Evolutionary conservation across 140 eudicot species (phyloP), one percentile per base, ranked within the genome.

Genomic region (Flaveria floridana): DNA sequence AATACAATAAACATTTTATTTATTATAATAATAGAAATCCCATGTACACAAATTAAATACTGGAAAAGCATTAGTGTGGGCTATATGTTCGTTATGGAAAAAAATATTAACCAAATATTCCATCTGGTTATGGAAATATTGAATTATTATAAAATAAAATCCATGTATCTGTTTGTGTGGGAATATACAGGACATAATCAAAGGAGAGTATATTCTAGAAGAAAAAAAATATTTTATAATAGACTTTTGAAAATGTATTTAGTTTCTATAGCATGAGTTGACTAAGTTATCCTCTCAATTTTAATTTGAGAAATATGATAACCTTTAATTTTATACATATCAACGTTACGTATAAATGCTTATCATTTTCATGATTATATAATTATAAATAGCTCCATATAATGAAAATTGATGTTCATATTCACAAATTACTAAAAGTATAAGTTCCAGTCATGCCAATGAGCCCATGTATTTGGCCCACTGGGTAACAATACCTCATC

Each of bases 1-100:
- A 80, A 80, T 56, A 21, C 25, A 67, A 65, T 37, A 21, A 13
- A 13, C 30, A 30, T 66, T 80, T 46, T 46, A 74, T 2, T 12
- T 57, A 66, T 46, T 20, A 68, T 18, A 46, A 68, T 46, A 68
- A 66, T 28, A 57, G 16, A 44, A 7, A 55, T 41, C 61, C 52
- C 70, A 25, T 26, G 64, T 47, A 52, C 50, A n/a, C 30, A 13
- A 55, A 20, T 42, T 65, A 67, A 65, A 56, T 65, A 53, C 18
- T 42, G 3, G 41, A 55, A 65, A 52, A 50, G 18, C 13, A 18
- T 3, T 7, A 15, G 42, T 21, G 69, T 53, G 34, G 68, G 57
- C 19, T 75, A 57, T 30, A 30, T 53, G 67, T 41, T 76, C 41
- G 34, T 8, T 16, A 53, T 30, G 16, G 23, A 37, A 65, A 39